These are phyloP conservation scores for Exophiala sp. DNA, from an alignment of 2,329 filamentous ascomycete genomes.

Conservation along the genomic window DNA sequence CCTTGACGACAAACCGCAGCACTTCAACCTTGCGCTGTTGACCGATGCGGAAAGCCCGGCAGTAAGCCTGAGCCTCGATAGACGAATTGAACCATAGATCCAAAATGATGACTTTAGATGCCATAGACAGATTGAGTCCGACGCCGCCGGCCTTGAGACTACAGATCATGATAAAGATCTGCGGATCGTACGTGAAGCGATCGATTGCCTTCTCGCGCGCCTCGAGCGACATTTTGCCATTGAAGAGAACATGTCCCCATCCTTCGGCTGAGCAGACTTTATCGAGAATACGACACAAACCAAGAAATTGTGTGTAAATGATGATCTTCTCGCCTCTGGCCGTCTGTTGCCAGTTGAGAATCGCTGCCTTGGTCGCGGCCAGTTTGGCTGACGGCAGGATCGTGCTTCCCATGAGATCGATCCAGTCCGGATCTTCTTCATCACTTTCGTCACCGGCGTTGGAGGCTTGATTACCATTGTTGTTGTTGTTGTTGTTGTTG, in stretches of 20 bases:
- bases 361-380: conserved; percentile 32
- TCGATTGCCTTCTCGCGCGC: conserved; percentile 44
- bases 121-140: conserved; percentile 56
- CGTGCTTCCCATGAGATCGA: conserved; percentile 18
- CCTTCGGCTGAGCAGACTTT: conserved; percentile 46
- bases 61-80: conserved; percentile 57
- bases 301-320: conserved; percentile 55
- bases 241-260: conserved; percentile 45
- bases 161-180: conserved; percentile 48
- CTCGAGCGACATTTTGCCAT: conserved; percentile 45
- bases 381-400: conserved; percentile 35
- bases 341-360: conserved; percentile 38
- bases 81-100: conserved; percentile 59
- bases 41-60: conserved; percentile 44
- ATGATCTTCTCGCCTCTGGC: conserved; percentile 51
- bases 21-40: conserved; percentile 57
- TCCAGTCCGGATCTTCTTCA: conserved; percentile 20
- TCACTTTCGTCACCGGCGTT: conserved; percentile 2
- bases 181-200: conserved; percentile 40
- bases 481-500: neutral
- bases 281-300: conserved; percentile 48
- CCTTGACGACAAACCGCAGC: conserved; percentile 50
- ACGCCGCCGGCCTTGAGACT: conserved; percentile 53
- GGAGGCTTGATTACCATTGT: neutral
- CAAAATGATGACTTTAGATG: conserved; percentile 52